Percentiles rank a stretch among this genome's conserved stretches.
phyloP scores from a whole-genome alignment of 2,329 filamentous ascomycete genomes.

The Aspergillus quadrilineatus region DNA sequence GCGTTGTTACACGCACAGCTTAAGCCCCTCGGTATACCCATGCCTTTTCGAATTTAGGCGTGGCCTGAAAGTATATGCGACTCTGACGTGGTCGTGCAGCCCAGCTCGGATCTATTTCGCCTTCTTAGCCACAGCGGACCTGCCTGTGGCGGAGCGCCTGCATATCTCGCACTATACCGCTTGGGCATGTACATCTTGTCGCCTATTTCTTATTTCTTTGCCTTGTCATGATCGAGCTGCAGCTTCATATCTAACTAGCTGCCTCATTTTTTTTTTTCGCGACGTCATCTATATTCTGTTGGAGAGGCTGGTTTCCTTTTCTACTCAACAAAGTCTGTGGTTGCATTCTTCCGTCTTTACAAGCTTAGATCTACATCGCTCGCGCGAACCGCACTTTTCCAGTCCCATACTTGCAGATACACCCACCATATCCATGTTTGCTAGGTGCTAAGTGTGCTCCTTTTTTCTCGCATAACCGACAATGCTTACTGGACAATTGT shows the following conservation, averaged over 20 bases:
- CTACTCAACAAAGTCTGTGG: conserved; percentile 5
- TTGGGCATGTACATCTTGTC: conserved; percentile 13
- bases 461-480: neutral
- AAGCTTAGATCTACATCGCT: conserved; percentile 13
- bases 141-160: conserved; percentile 42
- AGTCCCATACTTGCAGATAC: neutral
- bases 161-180: conserved; percentile 18
- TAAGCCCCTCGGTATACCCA: conserved; percentile 11
- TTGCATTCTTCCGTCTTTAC: conserved; percentile 3
- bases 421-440: conserved; percentile 2
- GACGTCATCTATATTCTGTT: conserved; percentile 11
- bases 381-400: conserved; percentile 1
- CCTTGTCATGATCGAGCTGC: conserved; percentile 5
- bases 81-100: conserved; percentile 37
- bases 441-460: conserved; percentile 7
- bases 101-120: conserved; percentile 19
- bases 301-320: conserved; percentile 2
- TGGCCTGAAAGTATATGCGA: conserved; percentile 11
- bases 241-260: conserved; percentile 8
- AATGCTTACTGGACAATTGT: conserved; percentile 4
- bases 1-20: conserved; percentile 20
- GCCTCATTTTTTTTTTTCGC: neutral
- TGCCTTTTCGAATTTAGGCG: conserved; percentile 10
- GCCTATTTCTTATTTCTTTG: conserved; percentile 8
- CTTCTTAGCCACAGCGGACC: conserved; percentile 26